phyloP scores from a whole-genome alignment of 352 stramenopile genomes.

The Globisporangium splendens region DNA sequence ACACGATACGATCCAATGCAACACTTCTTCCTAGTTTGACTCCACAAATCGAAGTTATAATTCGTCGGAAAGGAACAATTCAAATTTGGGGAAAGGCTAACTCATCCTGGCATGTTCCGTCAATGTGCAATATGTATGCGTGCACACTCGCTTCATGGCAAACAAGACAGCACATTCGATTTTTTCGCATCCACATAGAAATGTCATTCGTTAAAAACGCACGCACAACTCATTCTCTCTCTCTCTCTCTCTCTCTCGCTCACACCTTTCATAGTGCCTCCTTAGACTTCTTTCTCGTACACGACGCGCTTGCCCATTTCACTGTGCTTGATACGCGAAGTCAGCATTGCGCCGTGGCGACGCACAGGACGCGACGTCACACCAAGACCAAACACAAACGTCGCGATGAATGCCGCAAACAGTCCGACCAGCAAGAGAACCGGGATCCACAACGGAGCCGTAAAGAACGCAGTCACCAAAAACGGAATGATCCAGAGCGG shows the following conservation, averaged over 20 bases:
- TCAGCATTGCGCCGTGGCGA: constrained; percentile 69
- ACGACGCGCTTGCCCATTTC: constrained; percentile 78
- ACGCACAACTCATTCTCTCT: not conserved
- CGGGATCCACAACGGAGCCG: constrained; percentile 72
- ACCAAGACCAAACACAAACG: constrained; percentile 71
- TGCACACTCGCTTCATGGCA: not conserved
- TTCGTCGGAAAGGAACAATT: not conserved
- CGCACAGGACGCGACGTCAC: constrained; percentile 73
- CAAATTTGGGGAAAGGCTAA: not conserved
- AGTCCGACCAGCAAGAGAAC: constrained; percentile 55
- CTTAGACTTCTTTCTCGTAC: constrained; percentile 73
- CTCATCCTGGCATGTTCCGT: not conserved
- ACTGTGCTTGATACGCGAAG: constrained; percentile 78
- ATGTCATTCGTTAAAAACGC: not conserved
- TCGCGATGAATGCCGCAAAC: constrained; percentile 63
- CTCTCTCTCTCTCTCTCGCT: too few species aligned
- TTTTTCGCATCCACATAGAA: not conserved
- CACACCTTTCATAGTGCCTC: not conserved
- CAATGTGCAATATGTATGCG: not conserved
- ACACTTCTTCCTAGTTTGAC: not conserved
- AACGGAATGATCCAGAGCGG: constrained; percentile 85
- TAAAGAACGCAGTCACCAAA: constrained; percentile 72
- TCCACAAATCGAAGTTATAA: not conserved
- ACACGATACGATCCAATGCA: too few species aligned
- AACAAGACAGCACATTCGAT: not conserved